These are phyloP conservation scores for Lichtheimia corymbifera DNA, from an alignment of 371 early-diverging fungal species.

Conservation along the genomic window DNA sequence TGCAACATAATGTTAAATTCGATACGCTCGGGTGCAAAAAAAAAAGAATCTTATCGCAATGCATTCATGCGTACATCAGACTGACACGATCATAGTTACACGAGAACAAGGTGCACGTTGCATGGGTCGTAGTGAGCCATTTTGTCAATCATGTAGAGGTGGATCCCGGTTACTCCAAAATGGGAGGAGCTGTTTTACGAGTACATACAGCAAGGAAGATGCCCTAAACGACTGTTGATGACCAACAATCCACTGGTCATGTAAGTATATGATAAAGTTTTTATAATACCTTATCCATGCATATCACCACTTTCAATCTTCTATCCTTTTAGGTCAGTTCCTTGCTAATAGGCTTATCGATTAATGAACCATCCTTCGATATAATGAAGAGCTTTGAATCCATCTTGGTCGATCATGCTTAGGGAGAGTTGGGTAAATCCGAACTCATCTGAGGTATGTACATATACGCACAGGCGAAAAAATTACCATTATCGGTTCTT, in stretches of 20 bases:
- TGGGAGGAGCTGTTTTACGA: constrained; percentile 96
- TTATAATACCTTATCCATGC: background rate
- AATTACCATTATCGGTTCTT: constrained; percentile 91
- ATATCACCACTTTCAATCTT: background rate
- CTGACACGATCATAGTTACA: constrained; percentile 83
- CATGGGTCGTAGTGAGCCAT: constrained; percentile 97
- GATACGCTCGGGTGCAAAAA: constrained; percentile 77
- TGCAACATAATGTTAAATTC: constrained; percentile 62
- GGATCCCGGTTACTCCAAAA: constrained; percentile 86
- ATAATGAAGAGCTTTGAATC: constrained; percentile 85
- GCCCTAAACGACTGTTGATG: constrained; percentile 91
- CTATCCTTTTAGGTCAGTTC: background rate
- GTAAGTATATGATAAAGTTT: constrained; percentile 8
- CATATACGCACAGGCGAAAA: constrained; percentile 77
- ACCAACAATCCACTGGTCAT: constrained; percentile 88
- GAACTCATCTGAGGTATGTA: constrained; percentile 57
- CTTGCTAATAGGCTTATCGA: constrained; percentile 57
- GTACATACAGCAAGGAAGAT: constrained; percentile 91
- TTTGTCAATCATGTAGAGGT: constrained; percentile 95
- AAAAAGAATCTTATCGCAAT: constrained; percentile 84
- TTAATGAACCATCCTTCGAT: constrained; percentile 83
- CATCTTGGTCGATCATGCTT: constrained; percentile 94
- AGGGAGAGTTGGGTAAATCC: constrained; percentile 95
- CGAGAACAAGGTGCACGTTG: constrained; percentile 91
- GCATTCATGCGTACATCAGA: constrained; percentile 78